Percentiles rank a stretch among this genome's conserved stretches.
Conservation (phyloP, 345 rosid genomes). For the Eutrema heterophyllum region DNA sequence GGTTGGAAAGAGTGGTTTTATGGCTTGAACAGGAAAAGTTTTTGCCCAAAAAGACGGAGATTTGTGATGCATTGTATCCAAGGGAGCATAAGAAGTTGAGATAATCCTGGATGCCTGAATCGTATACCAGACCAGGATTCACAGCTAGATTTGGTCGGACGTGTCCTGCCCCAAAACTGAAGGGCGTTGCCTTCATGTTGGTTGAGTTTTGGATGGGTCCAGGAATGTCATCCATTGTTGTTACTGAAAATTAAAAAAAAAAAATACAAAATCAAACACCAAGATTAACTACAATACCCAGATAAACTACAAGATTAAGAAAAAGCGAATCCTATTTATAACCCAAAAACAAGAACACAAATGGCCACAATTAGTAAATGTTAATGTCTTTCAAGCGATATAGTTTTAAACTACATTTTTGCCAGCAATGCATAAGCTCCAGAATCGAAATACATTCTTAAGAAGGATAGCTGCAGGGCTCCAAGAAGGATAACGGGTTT, state of each 20-base stretch:
- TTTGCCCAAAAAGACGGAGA: conserved; percentile 33
- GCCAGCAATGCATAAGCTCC: not conserved
- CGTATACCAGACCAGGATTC: too few relatives aligned
- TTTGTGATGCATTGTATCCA: conserved; percentile 51
- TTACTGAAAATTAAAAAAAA: conserved; percentile 29
- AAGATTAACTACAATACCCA: too few relatives aligned
- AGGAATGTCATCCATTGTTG: conserved; percentile 43
- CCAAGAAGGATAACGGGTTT: too few relatives aligned
- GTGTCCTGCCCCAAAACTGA: too few relatives aligned
- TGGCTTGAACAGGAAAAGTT: conserved; percentile 42
- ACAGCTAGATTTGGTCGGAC: too few relatives aligned
- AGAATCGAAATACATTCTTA: not conserved
- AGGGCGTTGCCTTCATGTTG: too few relatives aligned
- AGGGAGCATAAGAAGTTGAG: conserved; percentile 67
- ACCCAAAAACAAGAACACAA: not conserved
- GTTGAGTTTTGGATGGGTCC: conserved; percentile 46
- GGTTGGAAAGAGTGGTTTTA: conserved; percentile 29
- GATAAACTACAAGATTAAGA: too few relatives aligned
- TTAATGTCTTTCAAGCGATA: too few relatives aligned
- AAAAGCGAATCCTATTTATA: not conserved
- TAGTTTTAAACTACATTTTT: too few relatives aligned
- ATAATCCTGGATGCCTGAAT: conserved; percentile 45
- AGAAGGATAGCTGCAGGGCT: too few relatives aligned
- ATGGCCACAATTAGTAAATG: not conserved
- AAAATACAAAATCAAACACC: too few relatives aligned